Percentiles rank a stretch among this genome's conserved stretches.
Conservation (phyloP, 1,284 basidiomycete genomes). For the Rhizoctonia solani region DNA sequence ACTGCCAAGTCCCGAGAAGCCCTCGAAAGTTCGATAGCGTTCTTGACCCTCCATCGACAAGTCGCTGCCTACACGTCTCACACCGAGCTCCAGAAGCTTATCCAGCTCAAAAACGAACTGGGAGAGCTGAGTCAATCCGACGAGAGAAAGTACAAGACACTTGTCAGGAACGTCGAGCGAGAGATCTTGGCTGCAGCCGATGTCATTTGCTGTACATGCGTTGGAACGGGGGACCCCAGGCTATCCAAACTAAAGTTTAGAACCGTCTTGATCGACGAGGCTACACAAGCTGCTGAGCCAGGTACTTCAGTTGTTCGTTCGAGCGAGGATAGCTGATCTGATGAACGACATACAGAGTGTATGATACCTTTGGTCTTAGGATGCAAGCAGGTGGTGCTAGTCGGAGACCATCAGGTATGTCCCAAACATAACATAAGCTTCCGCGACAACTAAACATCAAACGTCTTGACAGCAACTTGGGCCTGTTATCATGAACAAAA, state of each 20-base stretch:
- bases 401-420: constrained; percentile 88
- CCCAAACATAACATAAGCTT: constrained; percentile 26
- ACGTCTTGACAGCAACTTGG: constrained; percentile 75
- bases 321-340: constrained; percentile 37
- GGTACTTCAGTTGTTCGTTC: constrained; percentile 55
- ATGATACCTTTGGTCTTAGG: constrained; percentile 99
- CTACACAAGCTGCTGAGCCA: constrained; percentile 97
- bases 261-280: constrained; percentile 98
- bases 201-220: constrained; percentile 98
- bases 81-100: constrained; percentile 95
- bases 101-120: constrained; percentile 95
- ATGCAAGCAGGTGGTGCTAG: constrained; percentile 97
- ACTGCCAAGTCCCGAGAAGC: constrained; percentile 98
- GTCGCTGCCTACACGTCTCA: constrained; percentile 95
- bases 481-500: constrained; percentile 99
- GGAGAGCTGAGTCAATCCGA: constrained; percentile 96
- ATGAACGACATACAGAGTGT: constrained; percentile 66
- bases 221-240: constrained; percentile 95
- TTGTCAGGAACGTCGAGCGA: constrained; percentile 94
- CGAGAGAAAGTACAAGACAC: constrained; percentile 95
- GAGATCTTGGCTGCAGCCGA: constrained; percentile 95
- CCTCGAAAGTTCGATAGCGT: constrained; percentile 89
- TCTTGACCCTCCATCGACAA: constrained; percentile 96
- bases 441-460: constrained; percentile 24
- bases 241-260: constrained; percentile 97